A percentile compares a stretch with the other conserved stretches of the same genome.
These are phyloP conservation scores for Mycena indigotica DNA, from an alignment of 768 basidiomycete species.

Conservation along the genomic window DNA sequence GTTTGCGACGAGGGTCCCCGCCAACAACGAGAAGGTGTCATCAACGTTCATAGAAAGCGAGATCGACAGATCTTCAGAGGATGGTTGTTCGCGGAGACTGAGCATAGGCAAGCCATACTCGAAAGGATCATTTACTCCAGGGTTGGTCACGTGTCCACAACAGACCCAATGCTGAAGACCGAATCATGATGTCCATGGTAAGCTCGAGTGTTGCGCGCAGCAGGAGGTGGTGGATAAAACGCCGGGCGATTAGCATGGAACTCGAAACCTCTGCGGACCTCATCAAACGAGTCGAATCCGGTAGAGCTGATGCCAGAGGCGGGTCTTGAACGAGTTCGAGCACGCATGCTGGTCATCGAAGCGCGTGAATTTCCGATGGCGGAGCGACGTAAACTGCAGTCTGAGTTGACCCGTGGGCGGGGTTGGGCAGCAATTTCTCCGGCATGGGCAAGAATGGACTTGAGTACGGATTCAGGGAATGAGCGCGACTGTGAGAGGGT, in stretches of 20 bases:
- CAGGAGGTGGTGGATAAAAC: slow-evolving; percentile 61
- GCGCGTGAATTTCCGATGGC: slow-evolving; percentile 28
- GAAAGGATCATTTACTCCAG: slow-evolving; percentile 71
- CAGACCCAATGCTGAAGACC: slow-evolving; percentile 71
- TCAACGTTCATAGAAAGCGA: slow-evolving; percentile 63
- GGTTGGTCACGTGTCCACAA: slow-evolving; percentile 71
- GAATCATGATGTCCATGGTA: slow-evolving; percentile 58
- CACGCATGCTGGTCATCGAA: slow-evolving; percentile 27
- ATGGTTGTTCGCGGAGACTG: slow-evolving; percentile 55
- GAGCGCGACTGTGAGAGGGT: slow-evolving; percentile 49
- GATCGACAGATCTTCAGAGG: slow-evolving; percentile 60
- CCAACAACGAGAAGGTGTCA: slow-evolving; percentile 72
- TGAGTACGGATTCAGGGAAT: slow-evolving; percentile 53
- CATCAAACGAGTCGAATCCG: slow-evolving; percentile 76
- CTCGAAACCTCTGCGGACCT: slow-evolving; percentile 79
- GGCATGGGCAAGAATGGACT: slow-evolving; percentile 57
- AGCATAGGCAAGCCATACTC: slow-evolving; percentile 57
- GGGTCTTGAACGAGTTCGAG: slow-evolving; percentile 39
- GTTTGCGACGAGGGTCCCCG: slow-evolving; percentile 42
- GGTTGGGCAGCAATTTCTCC: slow-evolving; percentile 35
- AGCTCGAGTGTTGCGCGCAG: slow-evolving; percentile 33
- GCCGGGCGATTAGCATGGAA: slow-evolving; percentile 62
- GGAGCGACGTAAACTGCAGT: slow-evolving; percentile 41
- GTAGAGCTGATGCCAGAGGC: slow-evolving; percentile 65
- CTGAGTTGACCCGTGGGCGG: slow-evolving; percentile 44